These are phyloP conservation scores for Sugiyamaella boreocaroliniensis DNA, from an alignment of 805 yeast genomes.

Conservation along the genomic window DNA sequence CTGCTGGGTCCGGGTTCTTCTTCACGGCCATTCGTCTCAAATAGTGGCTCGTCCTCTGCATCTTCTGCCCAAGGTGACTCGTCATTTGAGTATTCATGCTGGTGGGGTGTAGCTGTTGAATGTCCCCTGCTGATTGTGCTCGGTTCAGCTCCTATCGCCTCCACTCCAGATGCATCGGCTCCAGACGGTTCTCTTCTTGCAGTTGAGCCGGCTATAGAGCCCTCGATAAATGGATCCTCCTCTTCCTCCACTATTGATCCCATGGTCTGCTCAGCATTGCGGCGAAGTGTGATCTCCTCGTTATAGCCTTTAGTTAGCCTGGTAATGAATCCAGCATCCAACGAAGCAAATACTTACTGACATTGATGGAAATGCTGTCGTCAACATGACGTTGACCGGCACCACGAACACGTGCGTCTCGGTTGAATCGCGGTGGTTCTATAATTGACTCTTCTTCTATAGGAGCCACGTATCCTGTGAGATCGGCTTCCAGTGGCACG, in stretches of 20 bases:
- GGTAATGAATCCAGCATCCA: too few species aligned
- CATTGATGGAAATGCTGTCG: slow-evolving; percentile 1
- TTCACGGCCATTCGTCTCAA: background rate
- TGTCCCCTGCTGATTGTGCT: too few species aligned
- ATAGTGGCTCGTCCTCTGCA: too few species aligned
- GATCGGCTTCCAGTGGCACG: background rate
- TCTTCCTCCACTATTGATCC: background rate
- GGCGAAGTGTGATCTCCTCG: background rate
- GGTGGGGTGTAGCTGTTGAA: too few species aligned
- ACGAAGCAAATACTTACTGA: background rate
- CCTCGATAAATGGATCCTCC: background rate
- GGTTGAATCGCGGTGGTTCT: background rate
- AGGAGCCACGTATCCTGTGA: background rate
- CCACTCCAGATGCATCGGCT: too few species aligned
- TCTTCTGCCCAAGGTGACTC: too few species aligned
- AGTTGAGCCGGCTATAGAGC: background rate
- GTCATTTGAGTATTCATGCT: too few species aligned
- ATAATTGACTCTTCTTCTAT: background rate
- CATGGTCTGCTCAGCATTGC: background rate
- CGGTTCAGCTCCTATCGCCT: too few species aligned
- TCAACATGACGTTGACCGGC: slow-evolving; percentile 5
- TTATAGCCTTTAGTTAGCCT: background rate
- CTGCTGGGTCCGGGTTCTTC: background rate
- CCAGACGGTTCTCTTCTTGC: background rate
- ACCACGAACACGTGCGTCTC: slow-evolving; percentile 7